Conservation (phyloP, 2,329 filamentous ascomycete genomes). For the Chaetomiaceae sp. region DNA sequence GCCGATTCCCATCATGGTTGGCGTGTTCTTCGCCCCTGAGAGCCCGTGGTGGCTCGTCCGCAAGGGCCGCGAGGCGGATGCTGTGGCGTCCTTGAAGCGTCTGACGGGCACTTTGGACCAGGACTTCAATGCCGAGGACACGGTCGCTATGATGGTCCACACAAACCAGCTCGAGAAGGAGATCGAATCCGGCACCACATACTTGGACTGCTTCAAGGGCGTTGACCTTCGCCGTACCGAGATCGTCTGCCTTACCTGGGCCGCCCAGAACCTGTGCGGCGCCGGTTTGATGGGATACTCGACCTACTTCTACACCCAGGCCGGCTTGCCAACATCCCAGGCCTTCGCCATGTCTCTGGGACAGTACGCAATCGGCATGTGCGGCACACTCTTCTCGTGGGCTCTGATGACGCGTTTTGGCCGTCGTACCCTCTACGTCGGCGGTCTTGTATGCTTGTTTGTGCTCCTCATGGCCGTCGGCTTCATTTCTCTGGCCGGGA, state of each 20-base stretch:
- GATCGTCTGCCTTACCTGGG: slow-evolving; percentile 35
- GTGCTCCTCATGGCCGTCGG: slow-evolving; percentile 41
- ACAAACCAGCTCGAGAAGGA: slow-evolving; percentile 37
- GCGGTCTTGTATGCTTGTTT: slow-evolving; percentile 38
- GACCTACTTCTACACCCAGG: slow-evolving; percentile 30
- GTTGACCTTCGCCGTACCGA: slow-evolving; percentile 38
- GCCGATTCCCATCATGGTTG: slow-evolving; percentile 38
- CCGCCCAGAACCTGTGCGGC: slow-evolving; percentile 27
- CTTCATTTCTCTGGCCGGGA: slow-evolving; percentile 25
- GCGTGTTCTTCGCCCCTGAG: slow-evolving; percentile 41
- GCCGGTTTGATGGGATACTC: slow-evolving; percentile 20
- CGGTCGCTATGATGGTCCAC: slow-evolving; percentile 40
- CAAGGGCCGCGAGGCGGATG: slow-evolving; percentile 36
- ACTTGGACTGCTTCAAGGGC: slow-evolving; percentile 40
- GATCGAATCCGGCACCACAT: slow-evolving; percentile 31
- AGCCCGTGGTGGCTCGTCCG: slow-evolving; percentile 42
- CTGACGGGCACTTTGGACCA: slow-evolving; percentile 28
- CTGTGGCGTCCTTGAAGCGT: slow-evolving; percentile 32
- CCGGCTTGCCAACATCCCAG: slow-evolving; percentile 21
- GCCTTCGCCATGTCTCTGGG: slow-evolving; percentile 19
- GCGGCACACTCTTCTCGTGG: slow-evolving; percentile 44
- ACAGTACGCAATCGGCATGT: slow-evolving; percentile 32
- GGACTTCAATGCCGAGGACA: slow-evolving; percentile 28
- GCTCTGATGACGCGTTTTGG: slow-evolving; percentile 38
- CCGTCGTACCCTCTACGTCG: slow-evolving; percentile 40